These are phyloP conservation scores for Moricandia arvensis DNA, from an alignment of 345 rosid species.

Conservation along the genomic window DNA sequence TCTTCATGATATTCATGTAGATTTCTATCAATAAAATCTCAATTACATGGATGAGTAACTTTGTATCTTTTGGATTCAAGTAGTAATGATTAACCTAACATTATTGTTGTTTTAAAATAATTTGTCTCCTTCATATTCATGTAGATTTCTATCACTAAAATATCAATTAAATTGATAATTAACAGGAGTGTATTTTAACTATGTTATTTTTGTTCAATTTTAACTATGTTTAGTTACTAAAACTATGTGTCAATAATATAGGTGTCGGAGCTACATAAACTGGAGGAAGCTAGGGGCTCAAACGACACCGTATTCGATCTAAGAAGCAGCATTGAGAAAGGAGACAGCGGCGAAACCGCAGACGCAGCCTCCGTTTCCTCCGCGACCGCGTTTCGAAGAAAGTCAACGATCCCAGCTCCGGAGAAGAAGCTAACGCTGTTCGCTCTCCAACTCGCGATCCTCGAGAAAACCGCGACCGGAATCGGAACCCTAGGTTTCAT, in stretches of 20 bases:
- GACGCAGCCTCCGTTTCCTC: conserved; percentile 38
- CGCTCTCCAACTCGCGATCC: conserved; percentile 73
- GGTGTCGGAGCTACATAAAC: conserved; percentile 47
- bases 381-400: conserved; percentile 17
- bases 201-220: too few species aligned
- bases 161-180: background rate
- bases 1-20: background rate
- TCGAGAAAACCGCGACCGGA: conserved; percentile 83
- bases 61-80: too few species aligned
- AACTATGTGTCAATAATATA: background rate
- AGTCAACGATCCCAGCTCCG: conserved; percentile 45
- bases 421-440: conserved; percentile 81
- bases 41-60: too few species aligned
- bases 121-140: background rate
- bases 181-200: background rate
- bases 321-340: conserved; percentile 43
- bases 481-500: conserved; percentile 85
- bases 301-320: conserved; percentile 58
- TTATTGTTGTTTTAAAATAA: background rate
- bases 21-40: too few species aligned
- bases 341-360: conserved; percentile 48
- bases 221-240: background rate
- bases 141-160: background rate
- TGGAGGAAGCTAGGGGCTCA: conserved; percentile 52
- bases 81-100: background rate